Evolutionary conservation across 768 basidiomycete species (phyloP), one percentile per base, ranked within the genome.

Genomic region (Solioccasus polychromus): DNA sequence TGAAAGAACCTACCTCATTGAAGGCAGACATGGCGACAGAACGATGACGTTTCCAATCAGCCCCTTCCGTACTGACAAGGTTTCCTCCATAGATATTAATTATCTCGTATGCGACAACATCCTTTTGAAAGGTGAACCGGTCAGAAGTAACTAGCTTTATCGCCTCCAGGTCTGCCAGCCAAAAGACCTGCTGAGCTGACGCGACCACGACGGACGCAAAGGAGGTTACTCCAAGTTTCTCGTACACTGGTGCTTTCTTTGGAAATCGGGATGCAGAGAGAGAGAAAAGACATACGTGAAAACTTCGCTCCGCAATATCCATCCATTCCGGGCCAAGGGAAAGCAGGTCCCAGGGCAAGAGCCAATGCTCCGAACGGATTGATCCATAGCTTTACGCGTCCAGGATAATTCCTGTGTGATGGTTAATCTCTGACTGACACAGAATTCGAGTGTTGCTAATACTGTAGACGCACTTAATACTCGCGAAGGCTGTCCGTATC

Each of bases 1-100:
- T 26, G 15, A 31, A 17, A 20, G 10, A 24, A 37, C 58, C 38
- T 44, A 64, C 77, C 61, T 78, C 77, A 36, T 69, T 76, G 58
- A 79, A 79, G 1, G 77, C 77, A 9, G 73, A 69, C 42, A 72
- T 76, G 18, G 74, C 62, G 1, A 75, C 63, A 9, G 55, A 59
- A 34, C 74, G 66, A 49, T 77, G 76, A 2, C 73, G 64, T 39
- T 72, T 72, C 76, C 77, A 79, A n/a, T 72, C 68, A 0, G 67
- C 42, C 6, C 69, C 73, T 39, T 75, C 75, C 0, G 58, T 53
- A 5, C 70, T 67, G 20, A 78, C 53, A 3, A 80, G 44, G 52
- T 74, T 78, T 18, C 45, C 47, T 1, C 78, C 78, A n/a, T 73
- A 76, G 31, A 77, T 67, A 39, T 73, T 71, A 38, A 77, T 31